Base-by-base conservation (phyloP, 495 filamentous ascomycete species). In the Trichoderma orchidacearum region DNA sequence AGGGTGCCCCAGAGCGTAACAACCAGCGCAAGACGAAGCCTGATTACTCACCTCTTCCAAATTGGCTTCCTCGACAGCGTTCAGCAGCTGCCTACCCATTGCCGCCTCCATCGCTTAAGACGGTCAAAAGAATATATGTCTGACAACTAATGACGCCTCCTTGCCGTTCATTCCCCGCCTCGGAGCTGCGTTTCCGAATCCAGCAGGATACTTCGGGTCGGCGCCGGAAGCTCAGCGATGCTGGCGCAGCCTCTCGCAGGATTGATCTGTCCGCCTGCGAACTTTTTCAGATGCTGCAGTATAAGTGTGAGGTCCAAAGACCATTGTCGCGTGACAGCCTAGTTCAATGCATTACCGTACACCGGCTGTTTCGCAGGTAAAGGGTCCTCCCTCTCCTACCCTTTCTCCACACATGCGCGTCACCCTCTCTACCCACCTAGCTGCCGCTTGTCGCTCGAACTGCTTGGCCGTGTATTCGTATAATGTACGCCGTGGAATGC, bases 321-420 rank as follows among this genome's bases (percentile, higher is more conserved):
- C 72, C 82, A 35, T 75, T 76, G 21, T 62, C 75, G 34, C 56
- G 59, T 48, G 66, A 81, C 25, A 80, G 81, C 15, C 70, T 75
- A 27, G 78, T 90, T 17, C 71, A 78, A 50, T 96, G 90, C 66
- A 77, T 80, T 71, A 85, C 87, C 11, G 71, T 94, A 13, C 79
- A 88, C 65, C 76, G 88, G 64, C 76, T 87, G 62, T 95, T 94
- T 73, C 78, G 90, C 67, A 74, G 77, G 90, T 96, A n/a, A n/a
- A n/a, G n/a, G n/a, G n/a, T n/a, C n/a, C n/a, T n/a, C n/a, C n/a
- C n/a, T n/a, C n/a, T n/a, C n/a, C n/a, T n/a, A n/a, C n/a, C n/a
- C n/a, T n/a, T n/a, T n/a, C n/a, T n/a, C n/a, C n/a, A n/a, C n/a
- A n/a, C n/a, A n/a, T n/a, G n/a, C n/a, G n/a, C n/a, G n/a, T n/a